Conservation (phyloP, 306 rosid genomes). For the Sphenostylis stenocarpa region DNA sequence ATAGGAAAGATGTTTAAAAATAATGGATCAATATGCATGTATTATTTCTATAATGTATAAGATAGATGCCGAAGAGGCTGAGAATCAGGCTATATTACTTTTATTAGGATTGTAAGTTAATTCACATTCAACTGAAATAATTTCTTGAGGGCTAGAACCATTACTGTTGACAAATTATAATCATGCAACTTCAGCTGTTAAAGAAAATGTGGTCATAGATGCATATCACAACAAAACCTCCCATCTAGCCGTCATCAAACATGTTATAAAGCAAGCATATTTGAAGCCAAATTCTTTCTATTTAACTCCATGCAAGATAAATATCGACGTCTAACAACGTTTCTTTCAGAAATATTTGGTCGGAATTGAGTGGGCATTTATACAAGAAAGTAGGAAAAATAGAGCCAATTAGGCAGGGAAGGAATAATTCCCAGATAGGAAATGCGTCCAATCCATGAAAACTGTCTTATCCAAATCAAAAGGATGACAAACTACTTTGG, state of each 20-base stretch:
- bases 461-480: slow-evolving; percentile 3
- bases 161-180: slow-evolving; percentile 10
- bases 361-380: background rate
- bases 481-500: background rate
- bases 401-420: slow-evolving; percentile 9
- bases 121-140: no score
- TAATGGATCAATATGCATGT: no score
- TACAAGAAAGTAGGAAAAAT: slow-evolving; percentile 38
- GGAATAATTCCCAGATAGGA: slow-evolving; percentile 1
- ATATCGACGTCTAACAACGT: slow-evolving; percentile 41
- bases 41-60: no score
- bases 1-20: no score
- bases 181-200: slow-evolving; percentile 1
- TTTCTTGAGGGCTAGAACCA: no score
- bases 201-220: background rate
- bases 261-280: slow-evolving; percentile 46
- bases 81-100: no score
- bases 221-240: background rate
- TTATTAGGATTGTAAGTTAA: no score
- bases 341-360: slow-evolving; percentile 49
- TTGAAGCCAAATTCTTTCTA: slow-evolving; percentile 32
- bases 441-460: slow-evolving; percentile 3
- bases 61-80: no score
- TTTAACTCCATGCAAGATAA: background rate
- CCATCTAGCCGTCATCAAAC: slow-evolving; percentile 25